Evolutionary conservation across 2,329 filamentous ascomycete genomes (phyloP), one percentile per base, ranked within the genome.

Genomic region (Alternaria angustiovoidea): DNA sequence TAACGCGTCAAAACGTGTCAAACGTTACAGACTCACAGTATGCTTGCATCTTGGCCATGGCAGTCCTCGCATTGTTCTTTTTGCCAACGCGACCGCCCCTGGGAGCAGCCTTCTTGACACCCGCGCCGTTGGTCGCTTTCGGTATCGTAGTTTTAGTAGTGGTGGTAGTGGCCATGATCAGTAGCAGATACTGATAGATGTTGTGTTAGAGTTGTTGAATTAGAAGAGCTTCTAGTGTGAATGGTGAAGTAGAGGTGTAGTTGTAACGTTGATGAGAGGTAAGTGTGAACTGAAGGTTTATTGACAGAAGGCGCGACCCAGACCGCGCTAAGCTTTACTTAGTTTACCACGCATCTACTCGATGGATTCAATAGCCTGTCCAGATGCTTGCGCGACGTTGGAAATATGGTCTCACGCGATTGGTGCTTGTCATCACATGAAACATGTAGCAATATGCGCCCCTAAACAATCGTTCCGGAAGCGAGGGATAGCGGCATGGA

Each of bases 1-100:
- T 64, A 52, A 63, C 58, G 66, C 54, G 53, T 57, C 41, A 34
- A 44, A 48, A 67, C 66, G 67, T 68, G 70, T 66, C 48, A 51
- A 61, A 52, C 3, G 20, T 26, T 22, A 24, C 14, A 14, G 20
- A 75, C 76, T 67, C 57, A 78, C 76, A 77, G 66, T 66, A 78
- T 30, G 67, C 70, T 57, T 78, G 75, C 75, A 78, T 78, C 64
- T 70, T 72, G 43, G 66, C 63, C 71, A 78, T 75, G n/a, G 72
- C 71, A 12, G 54, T 64, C 46, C 60, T 70, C 3, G 74, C 70
- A 14, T 74, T 75, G 34, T 62, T 59, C 46, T 66, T 70, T 62
- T 71, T 75, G 55, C 59, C 46, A 34, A 20, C 41, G 41, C 61
- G 49, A 32, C 36, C 38, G 26, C 62, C 57, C 30, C 67, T 65